Evolutionary conservation across 768 basidiomycete genomes (phyloP), one percentile per base, ranked within the genome.

Genomic region (Leccinum ochraceum): DNA sequence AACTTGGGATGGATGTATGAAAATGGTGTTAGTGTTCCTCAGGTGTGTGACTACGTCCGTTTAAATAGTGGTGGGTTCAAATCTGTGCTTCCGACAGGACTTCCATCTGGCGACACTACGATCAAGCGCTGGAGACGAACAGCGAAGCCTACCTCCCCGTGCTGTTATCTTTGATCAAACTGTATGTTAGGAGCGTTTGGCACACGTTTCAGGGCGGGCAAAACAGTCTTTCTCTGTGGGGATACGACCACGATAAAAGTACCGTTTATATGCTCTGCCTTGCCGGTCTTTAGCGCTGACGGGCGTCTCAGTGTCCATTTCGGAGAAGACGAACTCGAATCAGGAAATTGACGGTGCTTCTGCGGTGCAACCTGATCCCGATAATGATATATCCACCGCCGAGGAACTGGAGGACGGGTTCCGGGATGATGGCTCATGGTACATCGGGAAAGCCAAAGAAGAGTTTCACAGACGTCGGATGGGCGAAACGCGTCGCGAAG

Each of bases 1-100:
- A 97, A 97, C 69, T 77, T 98, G 11, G 97, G 96, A 2, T 98
- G 93, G 92, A 98, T 98, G 97, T 98, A 98, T 72, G 96, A 98
- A 77, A 93, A 94, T 67, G 97, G 97, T 0, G 73, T 92, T 22
- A 97, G 97, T 2, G 92, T 98, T 0, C 86, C 90, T 24, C 89
- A 91, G 81, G 93, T 92, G 62, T 63, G 77, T 63, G 51, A 32
- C 6, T 48, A 34, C 10, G 32, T 9, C 10, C 16, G 28, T 14
- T 51, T 24, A 9, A n/a, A 36, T 14, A 34, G 13, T 36, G 14
- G 17, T 17, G 1, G 26, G 49, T 54, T 30, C 22, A 26, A 10
- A 55, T 49, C 20, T 16, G 28, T 13, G 6, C 24, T 22, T 37
- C 2, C 16, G 9, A 14, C 65, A 95, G 88, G 97, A 99, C 74